Evolutionary conservation across 495 filamentous ascomycete species (phyloP), one percentile per base, ranked within the genome.

Genomic region (Lepidopterella palustris): DNA sequence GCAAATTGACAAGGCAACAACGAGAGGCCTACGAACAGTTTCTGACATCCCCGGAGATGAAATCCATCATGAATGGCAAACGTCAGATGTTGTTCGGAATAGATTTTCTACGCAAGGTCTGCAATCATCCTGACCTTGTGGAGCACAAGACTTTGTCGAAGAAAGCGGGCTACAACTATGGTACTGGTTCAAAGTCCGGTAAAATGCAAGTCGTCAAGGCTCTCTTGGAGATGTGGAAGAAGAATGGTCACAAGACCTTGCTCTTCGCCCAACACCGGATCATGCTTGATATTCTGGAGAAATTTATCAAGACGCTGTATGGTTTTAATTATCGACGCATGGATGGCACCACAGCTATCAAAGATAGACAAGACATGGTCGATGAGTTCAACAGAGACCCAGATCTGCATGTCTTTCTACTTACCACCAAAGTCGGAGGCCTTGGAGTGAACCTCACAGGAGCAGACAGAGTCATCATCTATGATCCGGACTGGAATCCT

Each of bases 401-500:
- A 0, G 77, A 87, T 39, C 72, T 95, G 23, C 84, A 97, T 64
- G 83, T 97, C 3, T 97, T 98, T 72, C 77, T 98, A 23, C 78
- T 97, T 10, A 97, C 93, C 0, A 97, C 93, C 4, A 92, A 90
- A 69, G 95, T 97, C 26, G 93, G 93, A 29, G 93, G 93, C 0
- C 79, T 98, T 31, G 93, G 93, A 4, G 83, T 96, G 48, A 98
- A 98, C 65, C 75, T 98, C 13, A 97, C 93, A 6, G 92, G 93
- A 4, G 93, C 93, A 0, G 88, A 95, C 71, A 87, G 93, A 24
- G 90, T 98, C 55, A 95, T 98, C 68, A 96, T 98, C 55, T 98
- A 88, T 62, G 93, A 98, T 68, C 93, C 93, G 0, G 92, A 98
- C 70, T 98, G 93, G 93, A 97, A 98, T 71, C 90, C 90, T 9